Base-by-base conservation (phyloP, 2,329 filamentous ascomycete genomes). In the Paecilomyces niveus region DNA sequence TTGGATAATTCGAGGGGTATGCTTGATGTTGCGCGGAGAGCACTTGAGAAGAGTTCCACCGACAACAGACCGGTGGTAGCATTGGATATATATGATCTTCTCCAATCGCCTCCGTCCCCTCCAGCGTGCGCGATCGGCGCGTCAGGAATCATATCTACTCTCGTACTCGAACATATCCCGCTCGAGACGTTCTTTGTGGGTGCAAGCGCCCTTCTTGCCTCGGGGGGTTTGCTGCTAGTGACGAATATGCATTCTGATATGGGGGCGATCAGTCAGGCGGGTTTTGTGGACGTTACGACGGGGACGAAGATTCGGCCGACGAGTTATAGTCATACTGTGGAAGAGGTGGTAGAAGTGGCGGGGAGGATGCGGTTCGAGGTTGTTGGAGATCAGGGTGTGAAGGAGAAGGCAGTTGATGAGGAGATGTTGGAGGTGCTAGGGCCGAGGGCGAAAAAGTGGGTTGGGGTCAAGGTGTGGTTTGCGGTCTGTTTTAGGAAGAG, bases 221-320 rank as follows among this genome's bases (percentile, higher is more conserved):
- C 74, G 0, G 78, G 78, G 0, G 84, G 81, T 0, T 70, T 79
- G 54, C 71, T 86, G 4, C 72, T 88, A 9, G 65, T 88, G n/a
- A 88, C 85, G 0, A 88, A 88, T 65, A 89, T 89, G 86, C 86
- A 89, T 67, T 71, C 78, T 1, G 81, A 87, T 2, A 88, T 88
- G 85, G 85, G 84, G 1, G 61, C 62, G 13, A 75, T 79, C 15
- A 82, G 80, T 26, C 84, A 85, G 65, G 85, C 85, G 0, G 85
- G 86, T 0, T 88, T 89, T 64, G 75, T 84, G 11, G 82, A 85
- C 66, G 69, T 69, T 6, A 71, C 70, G 18, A 78, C 79, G 1
- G 80, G 80, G 3, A 74, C 77, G 54, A 88, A 88, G 73, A 78
- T 89, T 15, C 74, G 83, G 53, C 83, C 84, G 0, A 76, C 72